Evolutionary conservation across 208 protist genomes (phyloP).

Genomic region (Crithidia bombi): DNA sequence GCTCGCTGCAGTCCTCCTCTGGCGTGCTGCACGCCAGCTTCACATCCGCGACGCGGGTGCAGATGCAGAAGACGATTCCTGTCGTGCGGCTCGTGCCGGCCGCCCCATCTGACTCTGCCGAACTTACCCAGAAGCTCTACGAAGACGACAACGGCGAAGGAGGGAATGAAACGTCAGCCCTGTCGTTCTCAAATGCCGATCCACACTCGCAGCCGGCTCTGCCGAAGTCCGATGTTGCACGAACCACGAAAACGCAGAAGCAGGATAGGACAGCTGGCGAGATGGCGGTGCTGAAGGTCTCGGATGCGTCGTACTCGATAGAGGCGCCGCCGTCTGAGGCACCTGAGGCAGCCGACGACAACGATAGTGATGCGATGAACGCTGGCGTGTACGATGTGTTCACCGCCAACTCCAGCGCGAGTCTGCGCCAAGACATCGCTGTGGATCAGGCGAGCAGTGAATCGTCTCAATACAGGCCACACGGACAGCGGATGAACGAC

Average conservation of each 20-base stretch:
- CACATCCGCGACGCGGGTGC: not conserved
- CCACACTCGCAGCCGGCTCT: no score
- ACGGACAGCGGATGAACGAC: not conserved
- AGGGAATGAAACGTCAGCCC: not conserved
- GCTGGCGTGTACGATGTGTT: not conserved
- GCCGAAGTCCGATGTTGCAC: not conserved
- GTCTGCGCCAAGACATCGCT: conserved; percentile 7
- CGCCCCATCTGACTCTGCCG: not conserved
- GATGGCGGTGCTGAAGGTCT: not conserved
- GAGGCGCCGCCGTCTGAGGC: not conserved
- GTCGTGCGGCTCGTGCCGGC: conserved; percentile 29
- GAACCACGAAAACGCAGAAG: not conserved
- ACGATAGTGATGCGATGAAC: conserved; percentile 4
- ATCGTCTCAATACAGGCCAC: not conserved
- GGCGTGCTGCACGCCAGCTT: not conserved
- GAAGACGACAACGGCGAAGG: not conserved
- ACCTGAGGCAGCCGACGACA: not conserved
- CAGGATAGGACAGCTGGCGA: no score
- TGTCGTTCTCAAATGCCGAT: conserved; percentile 1
- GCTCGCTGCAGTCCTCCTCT: not conserved
- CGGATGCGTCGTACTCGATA: conserved; percentile 14
- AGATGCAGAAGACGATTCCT: conserved; percentile 25
- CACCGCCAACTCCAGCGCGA: not conserved
- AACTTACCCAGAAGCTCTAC: not conserved
- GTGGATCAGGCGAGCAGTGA: not conserved